phyloP scores from a whole-genome alignment of 1,284 basidiomycete species.

The Fomes fomentarius region DNA sequence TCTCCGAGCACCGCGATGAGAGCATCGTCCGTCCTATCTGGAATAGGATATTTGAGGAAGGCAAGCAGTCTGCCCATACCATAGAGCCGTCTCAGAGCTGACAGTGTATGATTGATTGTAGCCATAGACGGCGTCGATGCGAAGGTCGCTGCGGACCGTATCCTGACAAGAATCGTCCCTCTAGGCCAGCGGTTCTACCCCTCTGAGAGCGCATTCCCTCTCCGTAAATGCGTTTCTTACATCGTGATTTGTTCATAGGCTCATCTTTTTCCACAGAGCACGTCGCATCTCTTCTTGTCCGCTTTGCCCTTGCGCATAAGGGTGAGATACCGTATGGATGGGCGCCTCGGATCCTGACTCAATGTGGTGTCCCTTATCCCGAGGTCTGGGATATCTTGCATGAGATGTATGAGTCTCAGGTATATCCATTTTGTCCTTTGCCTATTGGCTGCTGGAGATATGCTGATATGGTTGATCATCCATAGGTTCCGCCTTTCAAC shows the following conservation, averaged over 20 bases:
- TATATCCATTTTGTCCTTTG: conserved; percentile 36
- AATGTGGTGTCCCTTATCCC: conserved; percentile 76
- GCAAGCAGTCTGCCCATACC: conserved; percentile 43
- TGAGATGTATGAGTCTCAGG: conserved; percentile 87
- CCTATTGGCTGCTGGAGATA: background rate
- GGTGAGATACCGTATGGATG: conserved; percentile 71
- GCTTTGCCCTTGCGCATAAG: conserved; percentile 68
- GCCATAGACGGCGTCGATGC: conserved; percentile 55
- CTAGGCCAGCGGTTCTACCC: conserved; percentile 88
- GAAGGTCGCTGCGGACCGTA: conserved; percentile 58
- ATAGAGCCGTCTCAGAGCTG: background rate
- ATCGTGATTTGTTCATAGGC: background rate
- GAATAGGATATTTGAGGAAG: conserved; percentile 83
- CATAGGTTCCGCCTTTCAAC: conserved; percentile 84
- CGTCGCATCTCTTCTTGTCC: conserved; percentile 69
- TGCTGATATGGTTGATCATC: background rate
- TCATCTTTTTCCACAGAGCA: conserved; percentile 54
- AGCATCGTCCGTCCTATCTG: conserved; percentile 84
- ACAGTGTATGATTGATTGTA: conserved; percentile 27
- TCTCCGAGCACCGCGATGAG: conserved; percentile 91
- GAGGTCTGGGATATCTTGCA: conserved; percentile 87
- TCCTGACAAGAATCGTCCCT: conserved; percentile 67
- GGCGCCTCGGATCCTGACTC: conserved; percentile 76
- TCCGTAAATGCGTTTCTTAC: conserved; percentile 54
- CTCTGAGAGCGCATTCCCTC: conserved; percentile 88